Evolutionary conservation across 352 stramenopile genomes (phyloP), one percentile per base, ranked within the genome.

Genomic region (Pythium utonaiense): DNA sequence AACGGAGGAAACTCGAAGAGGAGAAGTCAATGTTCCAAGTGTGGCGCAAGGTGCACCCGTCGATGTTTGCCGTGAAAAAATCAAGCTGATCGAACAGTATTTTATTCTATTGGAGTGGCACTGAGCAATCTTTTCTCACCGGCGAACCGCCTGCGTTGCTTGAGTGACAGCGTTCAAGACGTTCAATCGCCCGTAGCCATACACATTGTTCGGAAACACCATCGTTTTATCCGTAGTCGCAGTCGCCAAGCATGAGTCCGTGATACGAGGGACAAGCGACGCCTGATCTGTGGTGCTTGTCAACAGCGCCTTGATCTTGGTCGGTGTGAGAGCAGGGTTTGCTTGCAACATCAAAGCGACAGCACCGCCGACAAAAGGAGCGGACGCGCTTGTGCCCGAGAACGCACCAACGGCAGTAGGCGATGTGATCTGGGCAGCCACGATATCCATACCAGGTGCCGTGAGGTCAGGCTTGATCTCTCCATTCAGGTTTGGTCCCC

Each of bases 21-120:
- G 83, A 90, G 58, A 88, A 84, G 50, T 59, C 64, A 0, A 73
- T 89, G 50, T 90, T 88, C 57, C 77, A 81, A 47, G 58, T 71
- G 1, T 88, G 79, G 81, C 60, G 63, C 9, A 84, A 74, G 60
- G 40, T 72, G 27, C 67, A 16, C 34, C 1, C 30, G 19, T 21
- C 64, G 58, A 42, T 75, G 52, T 59, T 67, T 47, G 44, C 24
- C 9, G 16, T n/a, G 9, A 25, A 47, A 14, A 22, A n/a, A 14
- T 25, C 21, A 28, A 44, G 38, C 14, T 47, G 40, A 40, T 40
- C 9, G 14, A 25, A 47, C 3, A 12, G 3, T 27, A 47, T 47
- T 44, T 22, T 8, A 22, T 19, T 41, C 44, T 6, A 22, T 33
- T 33, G 28, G 28, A 10, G 28, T 33, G 28, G 5, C 9, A 10